Evolutionary conservation across 2,329 filamentous ascomycete species (phyloP), one percentile per base, ranked within the genome.

Genomic region (Beauveria bassiana): DNA sequence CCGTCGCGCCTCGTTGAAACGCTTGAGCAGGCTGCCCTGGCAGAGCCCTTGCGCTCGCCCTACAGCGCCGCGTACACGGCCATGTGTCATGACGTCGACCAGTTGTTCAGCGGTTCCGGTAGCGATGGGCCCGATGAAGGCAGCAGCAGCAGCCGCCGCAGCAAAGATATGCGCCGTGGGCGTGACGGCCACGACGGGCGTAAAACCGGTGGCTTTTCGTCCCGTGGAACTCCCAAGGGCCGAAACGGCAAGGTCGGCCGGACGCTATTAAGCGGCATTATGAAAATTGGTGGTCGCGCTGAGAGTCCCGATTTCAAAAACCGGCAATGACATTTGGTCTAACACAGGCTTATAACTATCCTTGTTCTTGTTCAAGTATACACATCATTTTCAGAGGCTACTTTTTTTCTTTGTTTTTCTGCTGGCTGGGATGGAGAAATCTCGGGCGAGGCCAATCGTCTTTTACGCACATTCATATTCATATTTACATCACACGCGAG

Each of bases 21-120:
- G 2, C 68, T 83, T 24, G 81, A 84, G 38, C 77, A 77, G 59
- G 70, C 70, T 5, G 72, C 70, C 0, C 64, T 74, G n/a, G 70
- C 73, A n/a, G 74, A 75, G 16, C 54, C 56, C 3, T 31, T 61
- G 22, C 40, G 59, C 16, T 52, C 49, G 16, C 52, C 57, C 3
- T 60, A 60, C 45, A 60, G 56, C 20, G 57, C 49, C 9, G 52
- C 55, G 8, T 60, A 63, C 20, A 52, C 57, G 4, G 49, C 70
- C 9, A 64, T 66, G 26, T 71, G 69, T 66, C 66, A 67, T 54
- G 71, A 72, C n/a, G 67, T 66, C 40, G 70, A 73, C 26, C 66
- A 70, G 0, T 72, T 79, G 3, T 79, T 81, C 0, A 79, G 79
- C 1, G 83, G 80, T 16, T 81, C 81, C 1, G 80, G 79, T 16